These are phyloP conservation scores for Wickerhamomyces rabaulensis DNA, from an alignment of 805 yeast genomes.

Conservation along the genomic window DNA sequence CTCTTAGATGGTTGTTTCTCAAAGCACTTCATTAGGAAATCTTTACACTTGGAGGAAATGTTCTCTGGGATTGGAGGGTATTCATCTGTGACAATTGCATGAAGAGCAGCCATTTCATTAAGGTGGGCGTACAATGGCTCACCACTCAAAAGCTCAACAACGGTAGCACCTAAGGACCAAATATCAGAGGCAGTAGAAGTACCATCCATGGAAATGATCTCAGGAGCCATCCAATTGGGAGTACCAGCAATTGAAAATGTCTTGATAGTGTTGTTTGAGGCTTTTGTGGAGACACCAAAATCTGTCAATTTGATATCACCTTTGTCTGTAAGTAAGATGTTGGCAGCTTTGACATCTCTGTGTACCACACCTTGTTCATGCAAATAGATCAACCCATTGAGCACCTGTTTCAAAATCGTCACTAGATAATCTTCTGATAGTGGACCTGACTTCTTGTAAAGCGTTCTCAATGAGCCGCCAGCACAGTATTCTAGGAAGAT, in stretches of 20 bases:
- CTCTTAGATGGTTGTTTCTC: conserved; percentile 63
- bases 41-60: conserved; percentile 38
- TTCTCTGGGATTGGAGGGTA: conserved; percentile 62
- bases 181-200: conserved; percentile 86
- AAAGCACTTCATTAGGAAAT: conserved; percentile 64
- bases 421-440: conserved; percentile 60
- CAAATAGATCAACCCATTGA: conserved; percentile 57
- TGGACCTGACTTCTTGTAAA: conserved; percentile 26
- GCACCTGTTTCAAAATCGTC: conserved; percentile 61
- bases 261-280: conserved; percentile 44
- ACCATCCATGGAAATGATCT: conserved; percentile 78
- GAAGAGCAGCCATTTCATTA: conserved; percentile 74
- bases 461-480: conserved; percentile 56
- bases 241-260: conserved; percentile 73
- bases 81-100: conserved; percentile 75
- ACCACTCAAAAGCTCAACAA: conserved; percentile 80
- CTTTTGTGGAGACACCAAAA: conserved; percentile 71
- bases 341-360: conserved; percentile 74
- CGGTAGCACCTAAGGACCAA: conserved; percentile 95
- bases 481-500: conserved; percentile 74
- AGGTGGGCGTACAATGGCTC: conserved; percentile 81
- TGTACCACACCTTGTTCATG: conserved; percentile 67
- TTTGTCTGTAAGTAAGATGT: conserved; percentile 60
- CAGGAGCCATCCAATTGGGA: conserved; percentile 99
- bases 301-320: conserved; percentile 69